These are phyloP conservation scores for Entomortierella parvispora DNA, from an alignment of 192 early-diverging fungal genomes.

Conservation along the genomic window DNA sequence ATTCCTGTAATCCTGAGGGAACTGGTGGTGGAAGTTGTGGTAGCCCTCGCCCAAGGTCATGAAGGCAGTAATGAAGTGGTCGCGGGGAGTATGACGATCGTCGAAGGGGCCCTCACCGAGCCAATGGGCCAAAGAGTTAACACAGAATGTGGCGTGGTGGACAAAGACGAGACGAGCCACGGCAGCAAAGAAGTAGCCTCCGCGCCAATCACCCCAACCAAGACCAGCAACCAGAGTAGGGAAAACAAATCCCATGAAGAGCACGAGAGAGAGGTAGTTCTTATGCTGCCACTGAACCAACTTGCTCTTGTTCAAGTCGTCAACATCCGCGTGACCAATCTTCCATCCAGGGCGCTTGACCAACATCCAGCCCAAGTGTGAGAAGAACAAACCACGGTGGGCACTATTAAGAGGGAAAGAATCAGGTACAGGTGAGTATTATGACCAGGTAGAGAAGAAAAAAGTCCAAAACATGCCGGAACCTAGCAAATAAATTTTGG, in stretches of 20 bases:
- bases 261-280: constrained; percentile 76
- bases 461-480: too few relatives aligned
- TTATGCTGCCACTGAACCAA: constrained; percentile 82
- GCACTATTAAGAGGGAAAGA: constrained; percentile 60
- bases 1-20: constrained; percentile 90
- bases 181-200: constrained; percentile 84
- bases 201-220: constrained; percentile 82
- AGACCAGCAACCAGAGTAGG: constrained; percentile 89
- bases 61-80: constrained; percentile 86
- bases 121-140: constrained; percentile 87
- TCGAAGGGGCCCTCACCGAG: constrained; percentile 83
- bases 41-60: constrained; percentile 87
- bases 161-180: constrained; percentile 78
- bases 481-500: too few relatives aligned
- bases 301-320: constrained; percentile 80
- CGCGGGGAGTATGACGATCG: constrained; percentile 85
- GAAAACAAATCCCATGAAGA: constrained; percentile 79
- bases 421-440: too few relatives aligned
- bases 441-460: too few relatives aligned
- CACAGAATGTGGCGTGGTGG: constrained; percentile 91
- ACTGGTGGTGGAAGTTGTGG: constrained; percentile 93
- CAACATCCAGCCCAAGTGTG: constrained; percentile 90
- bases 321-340: constrained; percentile 83
- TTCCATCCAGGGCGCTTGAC: constrained; percentile 77
- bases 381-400: constrained; percentile 81